A percentile compares a stretch with the other conserved stretches of the same genome.
phyloP scores from a whole-genome alignment of 2,329 filamentous ascomycete genomes.

The Metarhizium anisopliae region DNA sequence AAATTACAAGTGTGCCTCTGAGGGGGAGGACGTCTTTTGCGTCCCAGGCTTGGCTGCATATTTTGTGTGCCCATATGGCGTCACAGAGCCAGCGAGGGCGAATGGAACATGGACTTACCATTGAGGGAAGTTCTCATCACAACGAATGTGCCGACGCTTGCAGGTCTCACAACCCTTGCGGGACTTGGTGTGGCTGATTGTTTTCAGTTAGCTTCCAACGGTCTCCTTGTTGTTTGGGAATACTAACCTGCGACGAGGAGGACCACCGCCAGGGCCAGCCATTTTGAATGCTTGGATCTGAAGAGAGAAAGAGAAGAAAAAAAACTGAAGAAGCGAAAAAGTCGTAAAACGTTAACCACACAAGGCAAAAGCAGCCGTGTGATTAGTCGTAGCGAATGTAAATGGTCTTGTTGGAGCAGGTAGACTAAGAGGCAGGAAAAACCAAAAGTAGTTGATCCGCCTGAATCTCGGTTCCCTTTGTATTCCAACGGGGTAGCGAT shows the following conservation, averaged over 20 bases:
- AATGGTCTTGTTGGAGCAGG: not conserved
- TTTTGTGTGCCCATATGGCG: slow-evolving; percentile 1
- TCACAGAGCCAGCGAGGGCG: not conserved
- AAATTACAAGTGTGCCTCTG: not conserved
- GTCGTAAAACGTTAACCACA: slow-evolving; percentile 17
- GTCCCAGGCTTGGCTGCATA: not conserved
- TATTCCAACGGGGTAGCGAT: slow-evolving; percentile 24
- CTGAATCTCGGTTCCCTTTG: slow-evolving; percentile 9
- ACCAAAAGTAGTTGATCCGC: not conserved
- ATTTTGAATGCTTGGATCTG: slow-evolving; percentile 39
- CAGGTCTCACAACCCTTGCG: slow-evolving; percentile 97
- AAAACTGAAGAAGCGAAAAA: not conserved
- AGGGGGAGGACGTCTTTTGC: not conserved
- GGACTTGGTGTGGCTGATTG: slow-evolving; percentile 86
- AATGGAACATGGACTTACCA: slow-evolving; percentile 52
- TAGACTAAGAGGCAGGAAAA: not conserved
- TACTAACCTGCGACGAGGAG: slow-evolving; percentile 60
- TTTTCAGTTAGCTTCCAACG: not conserved
- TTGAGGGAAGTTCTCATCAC: slow-evolving; percentile 96
- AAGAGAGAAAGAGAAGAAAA: not conserved
- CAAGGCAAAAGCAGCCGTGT: slow-evolving; percentile 16
- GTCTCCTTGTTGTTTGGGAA: slow-evolving; percentile 5
- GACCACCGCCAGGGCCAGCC: slow-evolving; percentile 91
- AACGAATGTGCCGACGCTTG: slow-evolving; percentile 94
- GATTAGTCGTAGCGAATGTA: slow-evolving; percentile 30